Conservation (phyloP, 139 green algal species). For the Chlorella vulgaris region DNA sequence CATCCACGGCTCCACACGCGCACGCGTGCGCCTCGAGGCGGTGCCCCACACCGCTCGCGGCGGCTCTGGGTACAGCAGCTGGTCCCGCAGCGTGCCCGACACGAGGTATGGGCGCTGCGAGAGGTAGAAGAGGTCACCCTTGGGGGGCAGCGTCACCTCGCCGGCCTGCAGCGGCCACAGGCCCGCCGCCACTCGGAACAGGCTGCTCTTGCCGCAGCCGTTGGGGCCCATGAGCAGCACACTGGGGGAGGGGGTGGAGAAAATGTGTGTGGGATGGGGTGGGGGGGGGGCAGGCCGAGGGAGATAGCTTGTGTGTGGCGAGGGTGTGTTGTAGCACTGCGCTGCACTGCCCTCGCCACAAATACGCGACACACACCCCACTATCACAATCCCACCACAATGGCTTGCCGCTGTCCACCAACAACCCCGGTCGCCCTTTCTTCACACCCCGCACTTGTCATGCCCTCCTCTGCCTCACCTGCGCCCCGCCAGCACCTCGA, state of each 20-base stretch:
- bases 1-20: constrained; percentile 34
- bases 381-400: background rate
- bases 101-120: constrained; percentile 87
- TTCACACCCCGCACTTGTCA: background rate
- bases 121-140: constrained; percentile 86
- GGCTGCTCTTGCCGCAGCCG: constrained; percentile 84
- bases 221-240: constrained; percentile 94
- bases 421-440: background rate
- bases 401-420: background rate
- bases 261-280: background rate
- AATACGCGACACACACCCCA: background rate
- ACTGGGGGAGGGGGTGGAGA: constrained; percentile 20
- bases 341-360: no score
- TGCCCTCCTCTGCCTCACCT: background rate
- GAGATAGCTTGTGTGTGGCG: background rate
- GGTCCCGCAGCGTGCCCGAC: constrained; percentile 80
- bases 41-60: constrained; percentile 63
- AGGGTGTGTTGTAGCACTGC: no score
- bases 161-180: constrained; percentile 86
- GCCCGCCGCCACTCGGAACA: constrained; percentile 84
- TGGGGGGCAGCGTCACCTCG: constrained; percentile 53
- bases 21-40: constrained; percentile 29
- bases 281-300: background rate
- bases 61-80: constrained; percentile 90
- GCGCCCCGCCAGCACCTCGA: constrained; percentile 69